Conservation (phyloP, 148 eudicot species). For the Heliosperma pusillum region DNA sequence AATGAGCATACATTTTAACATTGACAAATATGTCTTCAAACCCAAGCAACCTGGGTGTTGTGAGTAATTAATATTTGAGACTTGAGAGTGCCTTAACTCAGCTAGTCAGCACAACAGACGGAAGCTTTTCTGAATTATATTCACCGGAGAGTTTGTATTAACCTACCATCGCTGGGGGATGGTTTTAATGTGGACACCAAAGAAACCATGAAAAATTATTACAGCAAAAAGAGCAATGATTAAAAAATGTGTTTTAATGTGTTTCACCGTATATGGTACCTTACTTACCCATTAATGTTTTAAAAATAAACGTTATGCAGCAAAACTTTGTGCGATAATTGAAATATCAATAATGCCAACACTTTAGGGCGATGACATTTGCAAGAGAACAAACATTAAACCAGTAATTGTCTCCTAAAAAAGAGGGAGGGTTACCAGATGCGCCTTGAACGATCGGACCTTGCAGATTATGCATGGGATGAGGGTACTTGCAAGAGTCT, state of each 20-base stretch:
- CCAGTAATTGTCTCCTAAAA: background rate
- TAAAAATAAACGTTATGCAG: background rate
- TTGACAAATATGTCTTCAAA: background rate
- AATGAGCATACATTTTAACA: background rate
- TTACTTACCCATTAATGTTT: background rate
- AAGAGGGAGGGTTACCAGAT: conserved; percentile 32
- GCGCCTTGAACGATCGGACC: conserved; percentile 37
- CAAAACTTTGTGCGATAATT: background rate
- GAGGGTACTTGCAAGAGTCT: conserved; percentile 74
- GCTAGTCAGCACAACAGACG: background rate
- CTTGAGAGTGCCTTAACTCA: background rate
- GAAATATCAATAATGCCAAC: background rate
- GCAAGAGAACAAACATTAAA: background rate
- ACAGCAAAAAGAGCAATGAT: background rate
- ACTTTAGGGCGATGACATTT: too few species aligned
- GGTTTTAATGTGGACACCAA: background rate
- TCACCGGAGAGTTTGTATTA: background rate
- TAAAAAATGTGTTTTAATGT: too few species aligned
- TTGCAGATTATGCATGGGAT: conserved; percentile 53
- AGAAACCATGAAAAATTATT: background rate
- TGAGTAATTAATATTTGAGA: background rate
- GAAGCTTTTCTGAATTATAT: background rate
- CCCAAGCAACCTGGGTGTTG: background rate
- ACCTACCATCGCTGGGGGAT: background rate
- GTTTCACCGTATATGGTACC: background rate